Evolutionary conservation across 208 protist genomes (phyloP).

Genomic region (Crithidia bombi): DNA sequence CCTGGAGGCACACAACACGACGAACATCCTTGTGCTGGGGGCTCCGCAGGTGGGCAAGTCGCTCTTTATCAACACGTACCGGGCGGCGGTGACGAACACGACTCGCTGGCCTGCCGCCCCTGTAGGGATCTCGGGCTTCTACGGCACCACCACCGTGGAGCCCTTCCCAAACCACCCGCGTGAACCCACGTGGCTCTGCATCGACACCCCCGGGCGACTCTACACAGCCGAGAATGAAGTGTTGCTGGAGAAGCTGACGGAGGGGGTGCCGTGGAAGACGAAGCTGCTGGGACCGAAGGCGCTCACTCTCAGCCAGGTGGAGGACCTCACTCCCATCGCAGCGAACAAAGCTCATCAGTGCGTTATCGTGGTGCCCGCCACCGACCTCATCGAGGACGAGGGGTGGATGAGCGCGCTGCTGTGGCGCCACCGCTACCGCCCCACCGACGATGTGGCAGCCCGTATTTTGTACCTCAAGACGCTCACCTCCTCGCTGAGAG

Average conservation of each 20-base stretch:
- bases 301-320: conserved; percentile 37
- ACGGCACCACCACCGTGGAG: conserved; percentile 75
- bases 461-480: conserved; percentile 57
- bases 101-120: conserved; percentile 76
- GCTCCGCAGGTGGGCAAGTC: conserved; percentile 83
- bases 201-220: conserved; percentile 81
- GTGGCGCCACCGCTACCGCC: conserved; percentile 50
- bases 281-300: conserved; percentile 51
- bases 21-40: conserved; percentile 82
- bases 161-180: conserved; percentile 71
- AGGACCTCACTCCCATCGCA: conserved; percentile 42
- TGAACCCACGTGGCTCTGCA: conserved; percentile 73
- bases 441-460: conserved; percentile 46
- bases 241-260: conserved; percentile 56
- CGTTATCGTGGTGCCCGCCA: conserved; percentile 75
- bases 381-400: conserved; percentile 70
- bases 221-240: conserved; percentile 46
- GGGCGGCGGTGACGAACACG: conserved; percentile 59
- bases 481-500: conserved; percentile 50
- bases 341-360: conserved; percentile 74
- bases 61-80: conserved; percentile 78
- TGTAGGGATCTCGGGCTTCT: conserved; percentile 80
- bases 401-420: conserved; percentile 68
- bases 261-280: conserved; percentile 77
- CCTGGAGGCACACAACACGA: conserved; percentile 26